A percentile compares a stretch with the other conserved stretches of the same genome.
These are phyloP conservation scores for Calocybe gangraenosa DNA, from an alignment of 768 basidiomycete species.

Conservation along the genomic window DNA sequence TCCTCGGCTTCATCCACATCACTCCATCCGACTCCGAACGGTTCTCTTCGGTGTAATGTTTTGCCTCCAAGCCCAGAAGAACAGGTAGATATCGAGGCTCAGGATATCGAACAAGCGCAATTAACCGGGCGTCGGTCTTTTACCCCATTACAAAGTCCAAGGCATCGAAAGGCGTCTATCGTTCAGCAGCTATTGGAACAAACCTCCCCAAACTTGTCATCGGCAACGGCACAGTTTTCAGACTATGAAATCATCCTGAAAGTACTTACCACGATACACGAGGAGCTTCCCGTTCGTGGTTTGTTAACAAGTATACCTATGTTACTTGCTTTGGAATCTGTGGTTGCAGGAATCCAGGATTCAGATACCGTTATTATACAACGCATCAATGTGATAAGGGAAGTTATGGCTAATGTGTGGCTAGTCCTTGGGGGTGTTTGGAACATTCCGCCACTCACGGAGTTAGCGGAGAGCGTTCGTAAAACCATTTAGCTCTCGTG, in stretches of 20 bases:
- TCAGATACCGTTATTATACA: slow-evolving; percentile 31
- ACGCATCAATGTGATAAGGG: slow-evolving; percentile 53
- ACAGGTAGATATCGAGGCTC: slow-evolving; percentile 21
- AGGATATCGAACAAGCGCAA: slow-evolving; percentile 29
- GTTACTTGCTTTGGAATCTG: slow-evolving; percentile 69
- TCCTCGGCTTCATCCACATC: slow-evolving; percentile 36
- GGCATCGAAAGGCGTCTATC: slow-evolving; percentile 54
- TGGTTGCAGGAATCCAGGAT: slow-evolving; percentile 43
- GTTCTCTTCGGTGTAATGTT: slow-evolving; percentile 25
- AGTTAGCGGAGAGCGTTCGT: slow-evolving; percentile 54
- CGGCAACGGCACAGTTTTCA: slow-evolving; percentile 56
- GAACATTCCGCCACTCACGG: slow-evolving; percentile 53
- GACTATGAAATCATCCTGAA: slow-evolving; percentile 74
- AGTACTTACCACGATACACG: slow-evolving; percentile 63
- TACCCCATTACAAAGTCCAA: slow-evolving; percentile 37
- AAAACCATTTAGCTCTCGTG: slow-evolving; percentile 6
- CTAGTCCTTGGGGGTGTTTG: slow-evolving; percentile 65
- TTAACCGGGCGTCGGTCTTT: slow-evolving; percentile 42
- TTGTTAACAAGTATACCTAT: slow-evolving; percentile 80
- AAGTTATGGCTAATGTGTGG: slow-evolving; percentile 65
- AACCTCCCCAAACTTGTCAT: slow-evolving; percentile 35
- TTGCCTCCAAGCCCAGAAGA: slow-evolving; percentile 26
- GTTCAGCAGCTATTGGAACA: slow-evolving; percentile 50
- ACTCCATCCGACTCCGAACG: slow-evolving; percentile 26
- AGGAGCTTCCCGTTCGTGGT: slow-evolving; percentile 70